These are phyloP conservation scores for Przewalskia tangutica DNA, from an alignment of 257 asterid species.

Conservation along the genomic window DNA sequence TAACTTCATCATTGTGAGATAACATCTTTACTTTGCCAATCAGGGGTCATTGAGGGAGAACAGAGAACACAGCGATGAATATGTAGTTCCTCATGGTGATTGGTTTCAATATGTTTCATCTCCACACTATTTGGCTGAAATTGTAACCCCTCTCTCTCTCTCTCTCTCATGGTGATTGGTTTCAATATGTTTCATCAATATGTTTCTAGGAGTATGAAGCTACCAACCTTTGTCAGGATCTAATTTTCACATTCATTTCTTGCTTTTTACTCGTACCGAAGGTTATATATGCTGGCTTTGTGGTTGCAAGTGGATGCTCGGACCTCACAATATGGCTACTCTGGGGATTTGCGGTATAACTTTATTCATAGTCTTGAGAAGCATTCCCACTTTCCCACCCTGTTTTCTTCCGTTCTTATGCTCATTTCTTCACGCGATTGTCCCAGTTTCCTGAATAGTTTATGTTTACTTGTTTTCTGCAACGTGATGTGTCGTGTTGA, in stretches of 20 bases:
- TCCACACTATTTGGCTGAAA: slow-evolving; percentile 93
- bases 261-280: slow-evolving; percentile 19
- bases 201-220: background rate
- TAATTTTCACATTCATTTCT: background rate
- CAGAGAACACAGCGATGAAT: slow-evolving; percentile 23
- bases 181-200: no score
- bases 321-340: slow-evolving; percentile 71
- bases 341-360: slow-evolving; percentile 59
- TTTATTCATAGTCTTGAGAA: background rate
- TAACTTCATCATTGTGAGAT: background rate
- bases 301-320: slow-evolving; percentile 65
- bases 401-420: background rate
- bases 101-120: slow-evolving; percentile 91
- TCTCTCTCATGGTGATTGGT: background rate
- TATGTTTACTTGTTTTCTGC: background rate
- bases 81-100: slow-evolving; percentile 67
- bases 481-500: background rate
- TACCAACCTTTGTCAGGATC: background rate
- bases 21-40: slow-evolving; percentile 1
- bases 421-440: background rate
- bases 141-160: slow-evolving; percentile 30
- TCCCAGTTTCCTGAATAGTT: no score
- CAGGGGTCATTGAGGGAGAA: slow-evolving; percentile 70
- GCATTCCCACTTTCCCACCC: background rate
- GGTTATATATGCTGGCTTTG: slow-evolving; percentile 74